Percentiles rank a stretch among this genome's conserved stretches.
Conservation (phyloP, 2,329 filamentous ascomycete genomes). For the Neopestalotiopsis rosae region DNA sequence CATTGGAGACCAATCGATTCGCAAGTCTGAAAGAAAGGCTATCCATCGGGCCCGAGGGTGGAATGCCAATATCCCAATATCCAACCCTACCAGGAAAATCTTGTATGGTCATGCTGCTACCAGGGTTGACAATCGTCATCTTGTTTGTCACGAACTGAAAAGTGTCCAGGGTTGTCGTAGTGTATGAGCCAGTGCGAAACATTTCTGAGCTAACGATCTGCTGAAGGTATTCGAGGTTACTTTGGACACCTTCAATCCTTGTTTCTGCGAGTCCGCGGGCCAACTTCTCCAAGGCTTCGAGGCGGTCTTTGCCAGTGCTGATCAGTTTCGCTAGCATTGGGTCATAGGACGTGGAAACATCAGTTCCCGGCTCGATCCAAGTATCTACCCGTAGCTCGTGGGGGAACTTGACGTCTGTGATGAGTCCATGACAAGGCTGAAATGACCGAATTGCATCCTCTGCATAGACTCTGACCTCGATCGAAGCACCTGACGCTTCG, state of each 20-base stretch:
- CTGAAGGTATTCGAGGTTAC: conserved; percentile 35
- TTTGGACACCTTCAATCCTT: too few species aligned
- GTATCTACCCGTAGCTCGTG: conserved; percentile 68
- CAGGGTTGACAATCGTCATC: conserved; percentile 43
- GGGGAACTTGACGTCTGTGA: conserved; percentile 67
- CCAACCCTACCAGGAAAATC: conserved; percentile 45
- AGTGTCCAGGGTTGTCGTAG: conserved; percentile 40
- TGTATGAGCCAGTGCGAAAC: conserved; percentile 35
- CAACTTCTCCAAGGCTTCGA: conserved; percentile 61
- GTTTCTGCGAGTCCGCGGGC: conserved; percentile 36
- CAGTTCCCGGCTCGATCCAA: conserved; percentile 71
- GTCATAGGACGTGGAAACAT: conserved; percentile 77
- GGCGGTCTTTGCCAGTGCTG: conserved; percentile 66
- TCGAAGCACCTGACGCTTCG: conserved; percentile 60
- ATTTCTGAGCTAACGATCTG: conserved; percentile 34
- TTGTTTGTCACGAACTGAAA: conserved; percentile 34
- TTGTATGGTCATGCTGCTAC: conserved; percentile 43
- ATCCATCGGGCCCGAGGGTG: conserved; percentile 27
- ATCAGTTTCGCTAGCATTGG: conserved; percentile 80
- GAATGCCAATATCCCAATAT: conserved; percentile 45
- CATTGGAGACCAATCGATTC: conserved; percentile 42
- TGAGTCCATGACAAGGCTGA: conserved; percentile 70
- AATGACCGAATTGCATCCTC: conserved; percentile 71
- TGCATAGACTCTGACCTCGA: conserved; percentile 76
- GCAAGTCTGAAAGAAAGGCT: conserved; percentile 22